Evolutionary conservation across 306 rosid species (phyloP).

Genomic region (Arachis stenosperma): DNA sequence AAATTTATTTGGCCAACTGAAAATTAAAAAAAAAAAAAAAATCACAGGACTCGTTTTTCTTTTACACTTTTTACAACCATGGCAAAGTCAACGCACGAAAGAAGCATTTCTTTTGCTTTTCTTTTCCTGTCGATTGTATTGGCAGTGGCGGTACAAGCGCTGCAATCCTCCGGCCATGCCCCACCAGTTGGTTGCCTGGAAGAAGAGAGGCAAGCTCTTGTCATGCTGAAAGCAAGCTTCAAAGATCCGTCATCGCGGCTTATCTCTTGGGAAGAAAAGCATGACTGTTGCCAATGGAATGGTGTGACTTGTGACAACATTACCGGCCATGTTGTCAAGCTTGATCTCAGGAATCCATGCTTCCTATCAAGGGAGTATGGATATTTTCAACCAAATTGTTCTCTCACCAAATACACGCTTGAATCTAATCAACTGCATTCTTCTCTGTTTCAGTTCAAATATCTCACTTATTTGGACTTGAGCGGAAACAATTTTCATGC

Average conservation of each 20-base stretch:
- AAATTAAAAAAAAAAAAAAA: too few species aligned
- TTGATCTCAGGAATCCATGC: conserved; percentile 22
- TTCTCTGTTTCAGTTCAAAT: conserved; percentile 21
- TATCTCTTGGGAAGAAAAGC: conserved; percentile 32
- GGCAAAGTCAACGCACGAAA: too few species aligned
- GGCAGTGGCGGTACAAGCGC: too few species aligned
- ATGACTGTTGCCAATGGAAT: too few species aligned
- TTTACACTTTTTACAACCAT: too few species aligned
- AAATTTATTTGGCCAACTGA: too few species aligned
- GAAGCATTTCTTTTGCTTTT: too few species aligned
- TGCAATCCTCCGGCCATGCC: too few species aligned
- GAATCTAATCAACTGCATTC: conserved; percentile 4
- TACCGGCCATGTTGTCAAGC: too few species aligned
- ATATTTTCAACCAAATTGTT: neutral
- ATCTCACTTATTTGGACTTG: conserved; percentile 37
- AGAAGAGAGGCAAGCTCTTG: neutral
- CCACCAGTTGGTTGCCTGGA: conserved; percentile 9
- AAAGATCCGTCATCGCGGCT: conserved; percentile 26
- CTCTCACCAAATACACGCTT: neutral
- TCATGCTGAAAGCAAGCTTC: conserved; percentile 28
- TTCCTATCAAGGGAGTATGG: neutral
- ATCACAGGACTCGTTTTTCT: too few species aligned
- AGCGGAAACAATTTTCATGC: conserved; percentile 35
- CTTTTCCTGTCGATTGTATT: too few species aligned
- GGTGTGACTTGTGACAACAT: too few species aligned